Evolutionary conservation across 2,329 filamentous ascomycete species (phyloP), one percentile per base, ranked within the genome.

Genomic region (Kalmusia sp.): DNA sequence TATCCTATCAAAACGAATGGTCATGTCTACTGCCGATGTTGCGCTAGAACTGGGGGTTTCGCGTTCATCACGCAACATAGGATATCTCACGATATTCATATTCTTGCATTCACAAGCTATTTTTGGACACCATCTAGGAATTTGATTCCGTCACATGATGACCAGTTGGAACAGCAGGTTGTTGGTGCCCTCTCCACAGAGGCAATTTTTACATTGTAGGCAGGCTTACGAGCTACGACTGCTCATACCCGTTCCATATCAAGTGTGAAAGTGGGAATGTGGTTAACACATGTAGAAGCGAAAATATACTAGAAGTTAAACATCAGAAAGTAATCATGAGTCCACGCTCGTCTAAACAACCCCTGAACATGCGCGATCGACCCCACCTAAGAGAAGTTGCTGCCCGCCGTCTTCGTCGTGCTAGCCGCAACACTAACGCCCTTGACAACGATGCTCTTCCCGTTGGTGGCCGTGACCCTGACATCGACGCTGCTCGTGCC

Each of bases 401-500:
- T 56, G 6, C 49, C 51, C 28, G 65, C 72, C 33, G 61, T 64
- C 57, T 64, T 69, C 11, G 52, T 62, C n/a, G 52, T 58, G 12
- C 52, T 54, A 9, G 66, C 50, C 19, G 62, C 79, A 31, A 84
- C 72, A 14, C 73, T 73, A 2, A 87, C 82, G 17, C 76, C 70
- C 57, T 80, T 81, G 6, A 87, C 80, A 6, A 77, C 72, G 11
- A 88, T 75, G 0, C 65, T 76, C 57, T 78, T 75, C 1, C 86
- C 85, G 37, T 77, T 77, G 2, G 73, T 65, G 55, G 81, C 80
- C 1, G 84, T 87, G 31, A 87, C 77, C 55, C 78, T 80, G 30
- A 88, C 77, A 58, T 82, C 78, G 1, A 88, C 83, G 3, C 70
- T 79, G 7, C 77, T 70, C 0, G 78, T 79, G 0, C 84, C 82